Conservation (phyloP, 805 yeast genomes). For the Candida tallmaniae region DNA sequence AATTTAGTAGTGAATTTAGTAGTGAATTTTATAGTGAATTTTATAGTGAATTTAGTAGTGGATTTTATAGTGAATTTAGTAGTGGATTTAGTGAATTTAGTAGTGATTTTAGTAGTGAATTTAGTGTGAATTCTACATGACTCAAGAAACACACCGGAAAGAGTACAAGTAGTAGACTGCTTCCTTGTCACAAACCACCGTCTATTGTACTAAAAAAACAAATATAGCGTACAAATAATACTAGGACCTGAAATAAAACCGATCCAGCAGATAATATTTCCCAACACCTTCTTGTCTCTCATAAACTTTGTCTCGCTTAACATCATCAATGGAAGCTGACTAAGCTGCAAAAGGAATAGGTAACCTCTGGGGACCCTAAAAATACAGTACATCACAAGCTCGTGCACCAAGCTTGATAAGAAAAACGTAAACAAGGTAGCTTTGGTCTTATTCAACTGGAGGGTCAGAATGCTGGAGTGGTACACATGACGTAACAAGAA, state of each 20-base stretch:
- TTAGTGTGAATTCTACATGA: too few species aligned
- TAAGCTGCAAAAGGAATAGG: conserved; percentile 75
- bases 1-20: too few species aligned
- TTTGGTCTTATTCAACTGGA: conserved; percentile 54
- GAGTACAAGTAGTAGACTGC: too few species aligned
- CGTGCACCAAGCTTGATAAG: conserved; percentile 81
- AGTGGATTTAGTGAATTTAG: too few species aligned
- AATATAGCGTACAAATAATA: conserved; percentile 75
- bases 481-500: conserved; percentile 90
- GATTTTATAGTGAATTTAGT: too few species aligned
- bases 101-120: too few species aligned
- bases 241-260: conserved; percentile 91
- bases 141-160: too few species aligned
- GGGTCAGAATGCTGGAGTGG: conserved; percentile 79
- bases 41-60: too few species aligned
- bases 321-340: conserved; percentile 75
- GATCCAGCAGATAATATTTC: conserved; percentile 84
- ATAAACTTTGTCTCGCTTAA: conserved; percentile 57
- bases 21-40: too few species aligned
- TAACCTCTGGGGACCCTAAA: conserved; percentile 80
- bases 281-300: conserved; percentile 53
- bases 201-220: conserved; percentile 59
- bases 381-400: conserved; percentile 85
- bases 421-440: conserved; percentile 80
- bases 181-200: too few species aligned